Percentiles rank a stretch among this genome's conserved stretches.
phyloP scores from a whole-genome alignment of 2,329 filamentous ascomycete species.

The Colletotrichum sp. region DNA sequence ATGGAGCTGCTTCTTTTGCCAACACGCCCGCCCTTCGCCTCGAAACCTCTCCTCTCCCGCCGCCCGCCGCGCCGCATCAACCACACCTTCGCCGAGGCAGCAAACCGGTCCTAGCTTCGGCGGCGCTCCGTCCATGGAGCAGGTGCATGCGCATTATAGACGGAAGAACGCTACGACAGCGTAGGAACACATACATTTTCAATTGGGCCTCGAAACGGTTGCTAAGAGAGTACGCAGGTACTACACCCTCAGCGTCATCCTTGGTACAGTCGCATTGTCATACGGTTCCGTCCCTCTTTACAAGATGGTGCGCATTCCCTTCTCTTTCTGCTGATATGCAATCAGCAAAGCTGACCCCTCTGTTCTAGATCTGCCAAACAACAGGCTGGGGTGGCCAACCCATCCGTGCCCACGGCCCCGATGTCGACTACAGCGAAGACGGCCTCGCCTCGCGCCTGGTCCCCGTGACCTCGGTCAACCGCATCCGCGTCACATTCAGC shows the following conservation, averaged over 20 bases:
- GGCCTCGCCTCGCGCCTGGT: slow-evolving; percentile 79
- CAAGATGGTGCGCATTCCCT: slow-evolving; percentile 69
- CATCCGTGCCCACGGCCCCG: slow-evolving; percentile 73
- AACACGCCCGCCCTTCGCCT: slow-evolving; percentile 32
- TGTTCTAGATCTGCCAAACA: slow-evolving; percentile 74
- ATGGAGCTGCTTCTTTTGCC: slow-evolving; percentile 44
- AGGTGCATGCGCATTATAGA: slow-evolving; percentile 67
- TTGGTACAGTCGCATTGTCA: slow-evolving; percentile 79
- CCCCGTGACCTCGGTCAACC: slow-evolving; percentile 80
- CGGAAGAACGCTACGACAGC: slow-evolving; percentile 69
- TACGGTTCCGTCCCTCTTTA: slow-evolving; percentile 88
- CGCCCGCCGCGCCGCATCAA: slow-evolving; percentile 30
- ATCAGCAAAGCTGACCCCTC: slow-evolving; percentile 7
- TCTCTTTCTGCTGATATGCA: slow-evolving; percentile 4
- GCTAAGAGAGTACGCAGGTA: slow-evolving; percentile 51
- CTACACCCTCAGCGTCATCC: slow-evolving; percentile 78
- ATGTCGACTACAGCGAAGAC: slow-evolving; percentile 47
- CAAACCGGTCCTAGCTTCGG: slow-evolving; percentile 25
- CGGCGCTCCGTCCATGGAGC: slow-evolving; percentile 57
- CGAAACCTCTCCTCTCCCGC: slow-evolving; percentile 17
- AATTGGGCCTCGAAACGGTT: not conserved
- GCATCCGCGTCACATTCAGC: slow-evolving; percentile 95
- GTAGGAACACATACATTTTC: slow-evolving; percentile 25
- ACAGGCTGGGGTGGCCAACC: slow-evolving; percentile 94
- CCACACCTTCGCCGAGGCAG: slow-evolving; percentile 33